A percentile compares a stretch with the other conserved stretches of the same genome.
Conservation (phyloP, 2,329 filamentous ascomycete species). For the Didymella sp. region DNA sequence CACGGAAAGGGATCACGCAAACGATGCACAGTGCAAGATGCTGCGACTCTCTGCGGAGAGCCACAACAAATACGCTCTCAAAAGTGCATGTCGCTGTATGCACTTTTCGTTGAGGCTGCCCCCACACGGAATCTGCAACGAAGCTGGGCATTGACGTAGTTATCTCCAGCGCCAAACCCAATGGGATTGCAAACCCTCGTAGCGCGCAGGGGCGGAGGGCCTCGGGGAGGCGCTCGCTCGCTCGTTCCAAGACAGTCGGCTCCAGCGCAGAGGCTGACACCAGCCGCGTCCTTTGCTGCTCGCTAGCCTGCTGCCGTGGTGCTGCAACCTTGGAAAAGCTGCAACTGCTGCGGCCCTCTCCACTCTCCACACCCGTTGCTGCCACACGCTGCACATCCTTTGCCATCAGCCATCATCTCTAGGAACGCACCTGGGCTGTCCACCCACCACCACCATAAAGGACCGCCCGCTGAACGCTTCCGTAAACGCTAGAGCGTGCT, state of each 20-base stretch:
- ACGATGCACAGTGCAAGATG: not conserved
- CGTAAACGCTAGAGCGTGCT: constrained; percentile 6
- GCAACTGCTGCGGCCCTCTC: constrained; percentile 6
- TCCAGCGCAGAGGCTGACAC: constrained; percentile 16
- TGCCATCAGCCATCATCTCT: not conserved
- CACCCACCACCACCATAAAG: not conserved
- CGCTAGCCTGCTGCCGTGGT: constrained; percentile 3
- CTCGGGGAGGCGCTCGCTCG: constrained; percentile 5
- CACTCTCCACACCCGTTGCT: constrained; percentile 1
- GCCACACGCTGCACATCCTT: not conserved
- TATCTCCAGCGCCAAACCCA: constrained; percentile 3
- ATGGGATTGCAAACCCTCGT: not conserved
- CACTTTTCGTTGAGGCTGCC: constrained; percentile 6
- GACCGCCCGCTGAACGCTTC: constrained; percentile 4
- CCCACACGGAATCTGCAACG: not conserved
- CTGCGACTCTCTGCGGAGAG: not conserved
- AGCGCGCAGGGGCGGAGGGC: constrained; percentile 10
- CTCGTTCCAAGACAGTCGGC: constrained; percentile 14
- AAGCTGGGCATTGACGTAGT: constrained; percentile 14
- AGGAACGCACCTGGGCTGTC: not conserved
- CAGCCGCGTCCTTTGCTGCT: constrained; percentile 8
- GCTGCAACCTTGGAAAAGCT: constrained; percentile 18
- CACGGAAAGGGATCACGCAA: not conserved
- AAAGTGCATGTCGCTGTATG: not conserved
- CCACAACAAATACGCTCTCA: not conserved